Evolutionary conservation across 139 green algal species (phyloP), one percentile per base, ranked within the genome.

Genomic region (Pleodorina starrii): DNA sequence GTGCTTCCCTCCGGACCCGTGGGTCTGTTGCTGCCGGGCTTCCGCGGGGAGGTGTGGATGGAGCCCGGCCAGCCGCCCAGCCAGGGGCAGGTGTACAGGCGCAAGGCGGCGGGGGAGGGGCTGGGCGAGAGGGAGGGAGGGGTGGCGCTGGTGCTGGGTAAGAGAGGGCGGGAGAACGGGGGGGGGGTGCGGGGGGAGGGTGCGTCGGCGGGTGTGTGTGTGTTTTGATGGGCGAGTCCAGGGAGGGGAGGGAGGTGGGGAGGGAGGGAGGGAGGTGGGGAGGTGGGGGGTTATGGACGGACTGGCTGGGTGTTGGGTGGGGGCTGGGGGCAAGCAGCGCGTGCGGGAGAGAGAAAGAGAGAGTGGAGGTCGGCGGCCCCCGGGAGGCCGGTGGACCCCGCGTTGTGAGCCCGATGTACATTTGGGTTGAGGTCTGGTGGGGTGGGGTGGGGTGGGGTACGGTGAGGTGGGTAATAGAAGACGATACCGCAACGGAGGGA

Each of bases 31-130:
- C 90, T 92, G 50, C 78, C 85, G 10, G 60, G 60, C 72, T 92
- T 94, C 75, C 42, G 59, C 5, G 91, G 89, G 5, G 91, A 94
- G 91, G 48, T 98, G 11, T 98, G 96, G 96, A 91, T 98, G 0
- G 35, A 95, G 89, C 95, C 93, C 5, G 95, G 95, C 50, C 79
- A 95, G 63, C 91, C 91, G 16, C 48, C 94, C 19, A 95, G 73
- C 23, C 95, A 97, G 90, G 94, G 93, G 27, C 59, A 71, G 57
- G 16, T 92, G n/a, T 94, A 94, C 90, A 86, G 92, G 12, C 23
- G 57, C 10, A 95, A 95, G 89, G 89, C 85, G 14, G 82, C 69
- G 57, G 94, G 77, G 2, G 42, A 78, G 46, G 69, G 40, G 42
- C 23, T 38, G 72, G 42, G 48, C 16, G 69, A 36, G n/a, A 32